These are phyloP conservation scores for Chlamydomonas sp. DNA, from an alignment of 139 green algal species.

Conservation along the genomic window DNA sequence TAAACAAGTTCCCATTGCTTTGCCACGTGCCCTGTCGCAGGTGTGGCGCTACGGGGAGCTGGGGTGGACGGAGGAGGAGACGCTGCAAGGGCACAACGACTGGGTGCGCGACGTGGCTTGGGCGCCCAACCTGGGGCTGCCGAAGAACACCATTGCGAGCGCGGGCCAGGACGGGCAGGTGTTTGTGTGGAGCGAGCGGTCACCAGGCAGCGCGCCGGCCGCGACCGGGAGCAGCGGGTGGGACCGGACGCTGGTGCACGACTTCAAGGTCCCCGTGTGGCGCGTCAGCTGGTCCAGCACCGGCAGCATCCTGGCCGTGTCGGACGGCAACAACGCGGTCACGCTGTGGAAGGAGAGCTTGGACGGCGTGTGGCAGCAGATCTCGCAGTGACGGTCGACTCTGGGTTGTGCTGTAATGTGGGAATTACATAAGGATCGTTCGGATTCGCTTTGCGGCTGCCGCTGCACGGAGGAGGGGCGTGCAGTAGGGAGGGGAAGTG, in stretches of 20 bases:
- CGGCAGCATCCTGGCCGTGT: constrained; percentile 93
- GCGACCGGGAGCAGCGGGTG: constrained; percentile 54
- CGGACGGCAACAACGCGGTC: constrained; percentile 78
- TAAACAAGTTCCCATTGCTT: background rate
- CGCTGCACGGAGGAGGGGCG: too few species aligned
- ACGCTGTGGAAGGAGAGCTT: constrained; percentile 96
- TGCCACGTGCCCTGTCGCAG: constrained; percentile 37
- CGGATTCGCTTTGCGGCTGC: too few species aligned
- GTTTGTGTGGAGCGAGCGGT: constrained; percentile 84
- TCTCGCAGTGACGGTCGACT: constrained; percentile 51
- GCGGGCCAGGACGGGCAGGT: constrained; percentile 94
- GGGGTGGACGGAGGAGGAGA: constrained; percentile 80
- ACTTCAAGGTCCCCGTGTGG: constrained; percentile 90
- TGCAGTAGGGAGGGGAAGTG: background rate
- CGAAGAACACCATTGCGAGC: constrained; percentile 89
- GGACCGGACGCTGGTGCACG: constrained; percentile 77
- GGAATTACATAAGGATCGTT: too few species aligned
- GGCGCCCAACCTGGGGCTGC: constrained; percentile 92
- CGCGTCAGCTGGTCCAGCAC: constrained; percentile 92
- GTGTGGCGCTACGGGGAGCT: constrained; percentile 72
- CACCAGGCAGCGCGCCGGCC: constrained; percentile 5
- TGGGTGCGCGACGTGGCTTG: constrained; percentile 97
- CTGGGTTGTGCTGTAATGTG: too few species aligned
- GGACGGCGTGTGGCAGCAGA: constrained; percentile 93
- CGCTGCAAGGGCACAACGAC: constrained; percentile 88